A percentile compares a stretch with the other conserved stretches of the same genome.
Conservation (phyloP, 2,329 filamentous ascomycete species). For the Fusarium coffeatum region DNA sequence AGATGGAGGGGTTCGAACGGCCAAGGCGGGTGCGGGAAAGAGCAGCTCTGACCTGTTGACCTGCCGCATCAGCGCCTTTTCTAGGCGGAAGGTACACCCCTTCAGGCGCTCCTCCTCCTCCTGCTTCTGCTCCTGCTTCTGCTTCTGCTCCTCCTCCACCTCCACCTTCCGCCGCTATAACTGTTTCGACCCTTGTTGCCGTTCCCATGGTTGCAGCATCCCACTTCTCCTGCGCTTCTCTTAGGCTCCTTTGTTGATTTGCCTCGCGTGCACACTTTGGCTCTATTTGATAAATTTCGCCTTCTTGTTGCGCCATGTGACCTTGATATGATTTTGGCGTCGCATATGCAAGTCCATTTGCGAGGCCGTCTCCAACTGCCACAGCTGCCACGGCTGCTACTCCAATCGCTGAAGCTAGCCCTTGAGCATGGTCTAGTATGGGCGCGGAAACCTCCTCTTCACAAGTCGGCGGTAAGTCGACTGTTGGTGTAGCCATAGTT, state of each 20-base stretch:
- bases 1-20: slow-evolving; percentile 38
- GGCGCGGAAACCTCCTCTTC: slow-evolving; percentile 42
- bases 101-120: slow-evolving; percentile 9
- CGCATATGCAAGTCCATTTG: slow-evolving; percentile 17
- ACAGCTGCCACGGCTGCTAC: slow-evolving; percentile 43
- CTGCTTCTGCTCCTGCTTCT: slow-evolving; percentile 16
- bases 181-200: slow-evolving; percentile 33
- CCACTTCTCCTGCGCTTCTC: slow-evolving; percentile 42
- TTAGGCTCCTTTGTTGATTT: slow-evolving; percentile 35
- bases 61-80: slow-evolving; percentile 38
- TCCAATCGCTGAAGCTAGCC: slow-evolving; percentile 43
- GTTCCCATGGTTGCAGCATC: slow-evolving; percentile 34
- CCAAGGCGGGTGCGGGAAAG: slow-evolving; percentile 36
- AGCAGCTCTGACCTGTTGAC: slow-evolving; percentile 37
- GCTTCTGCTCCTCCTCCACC: slow-evolving; percentile 26
- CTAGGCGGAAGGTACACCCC: slow-evolving; percentile 37
- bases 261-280: slow-evolving; percentile 22
- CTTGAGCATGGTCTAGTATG: slow-evolving; percentile 44
- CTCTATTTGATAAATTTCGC: slow-evolving; percentile 5
- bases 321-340: slow-evolving; percentile 14
- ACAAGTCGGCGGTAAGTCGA: slow-evolving; percentile 42
- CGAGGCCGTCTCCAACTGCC: slow-evolving; percentile 34
- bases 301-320: slow-evolving; percentile 9
- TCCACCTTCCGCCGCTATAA: slow-evolving; percentile 29
- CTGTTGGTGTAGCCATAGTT: slow-evolving; percentile 43